phyloP scores from a whole-genome alignment of 2,329 filamentous ascomycete species.

The Hymenotorrendiella dingleyae region DNA sequence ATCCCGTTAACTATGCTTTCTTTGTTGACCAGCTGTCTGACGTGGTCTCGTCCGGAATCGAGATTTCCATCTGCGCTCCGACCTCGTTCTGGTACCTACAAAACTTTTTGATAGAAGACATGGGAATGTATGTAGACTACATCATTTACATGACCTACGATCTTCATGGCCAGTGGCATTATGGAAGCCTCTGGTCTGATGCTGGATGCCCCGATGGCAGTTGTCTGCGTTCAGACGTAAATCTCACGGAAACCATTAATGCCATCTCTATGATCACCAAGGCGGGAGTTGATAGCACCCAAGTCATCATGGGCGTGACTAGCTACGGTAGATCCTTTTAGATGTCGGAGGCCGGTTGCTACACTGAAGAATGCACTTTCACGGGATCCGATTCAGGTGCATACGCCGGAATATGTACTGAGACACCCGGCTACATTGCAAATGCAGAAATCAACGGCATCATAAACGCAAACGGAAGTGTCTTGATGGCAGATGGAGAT shows the following conservation, averaged over 20 bases:
- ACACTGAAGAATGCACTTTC: conserved; percentile 21
- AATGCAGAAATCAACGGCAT: conserved; percentile 24
- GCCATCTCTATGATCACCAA: conserved; percentile 28
- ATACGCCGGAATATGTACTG: conserved; percentile 27
- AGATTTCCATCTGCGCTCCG: conserved; percentile 24
- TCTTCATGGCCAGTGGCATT: conserved; percentile 15
- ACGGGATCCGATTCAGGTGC: conserved; percentile 24
- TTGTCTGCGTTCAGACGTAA: conserved; percentile 26
- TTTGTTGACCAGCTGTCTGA: conserved; percentile 23
- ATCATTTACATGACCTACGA: conserved; percentile 22
- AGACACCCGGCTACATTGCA: conserved; percentile 29
- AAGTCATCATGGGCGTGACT: conserved; percentile 29
- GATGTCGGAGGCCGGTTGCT: conserved; percentile 28
- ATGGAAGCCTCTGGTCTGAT: conserved; percentile 3
- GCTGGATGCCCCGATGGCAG: conserved; percentile 6
- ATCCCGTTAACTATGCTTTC: conserved; percentile 32
- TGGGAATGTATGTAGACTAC: conserved; percentile 17
- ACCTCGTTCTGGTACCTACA: conserved; percentile 32
- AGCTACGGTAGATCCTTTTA: conserved; percentile 33
- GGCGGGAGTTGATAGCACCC: conserved; percentile 25
- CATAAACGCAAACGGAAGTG: not conserved
- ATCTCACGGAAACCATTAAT: not conserved
- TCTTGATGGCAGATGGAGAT: conserved; percentile 15
- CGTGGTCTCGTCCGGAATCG: not conserved
- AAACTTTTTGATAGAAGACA: conserved; percentile 16